Base-by-base conservation (phyloP, 352 stramenopile genomes). In the Phytophthora tentaculata region DNA sequence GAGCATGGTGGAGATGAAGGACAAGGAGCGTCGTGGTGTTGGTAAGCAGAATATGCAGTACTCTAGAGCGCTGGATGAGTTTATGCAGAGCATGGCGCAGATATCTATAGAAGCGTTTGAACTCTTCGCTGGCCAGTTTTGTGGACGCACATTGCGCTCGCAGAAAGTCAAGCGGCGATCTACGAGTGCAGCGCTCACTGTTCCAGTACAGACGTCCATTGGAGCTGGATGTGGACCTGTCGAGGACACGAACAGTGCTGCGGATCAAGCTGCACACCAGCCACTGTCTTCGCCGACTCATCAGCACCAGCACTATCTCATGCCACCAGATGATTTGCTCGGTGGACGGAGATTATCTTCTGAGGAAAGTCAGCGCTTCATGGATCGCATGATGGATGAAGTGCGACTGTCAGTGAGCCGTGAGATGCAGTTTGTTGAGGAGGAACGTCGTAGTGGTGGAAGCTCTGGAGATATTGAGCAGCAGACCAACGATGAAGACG, bases 1-100 rank as follows among this genome's bases (percentile, higher is more conserved):
- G 55, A 92, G 84, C 64, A 92, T 95, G 82, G 79, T 93, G 39
- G 84, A 93, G 56, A 66, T 91, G 7, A 95, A 95, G 57, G 87
- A 95, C 67, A 91, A 92, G 57, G 81, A 90, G 56, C 84, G 81
- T 2, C 84, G 87, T 44, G 87, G 87, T 17, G 87, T 92, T 12
- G 87, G 87, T 23, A 95, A 92, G 68, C 87, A 95, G 45, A 95
- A 95, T 59, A 95, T 93, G 87, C 78, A 89, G 67, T 95, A 95
- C 64, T 79, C 87, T 0, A 73, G 71, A 55, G 65, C 82, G 8
- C 60, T 95, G 57, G 87, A 95, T 54, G 82, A 82, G 10, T 95
- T 95, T 37, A 89, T 95, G 82, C 74, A 80, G 37, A 67, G 69
- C 13, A 71, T 95, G 26, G 67, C 83, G 1, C 64, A 76, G n/a